Percentiles rank a stretch among this genome's conserved stretches.
These are phyloP conservation scores for Castanospermum australe DNA, from an alignment of 306 rosid species.

Conservation along the genomic window DNA sequence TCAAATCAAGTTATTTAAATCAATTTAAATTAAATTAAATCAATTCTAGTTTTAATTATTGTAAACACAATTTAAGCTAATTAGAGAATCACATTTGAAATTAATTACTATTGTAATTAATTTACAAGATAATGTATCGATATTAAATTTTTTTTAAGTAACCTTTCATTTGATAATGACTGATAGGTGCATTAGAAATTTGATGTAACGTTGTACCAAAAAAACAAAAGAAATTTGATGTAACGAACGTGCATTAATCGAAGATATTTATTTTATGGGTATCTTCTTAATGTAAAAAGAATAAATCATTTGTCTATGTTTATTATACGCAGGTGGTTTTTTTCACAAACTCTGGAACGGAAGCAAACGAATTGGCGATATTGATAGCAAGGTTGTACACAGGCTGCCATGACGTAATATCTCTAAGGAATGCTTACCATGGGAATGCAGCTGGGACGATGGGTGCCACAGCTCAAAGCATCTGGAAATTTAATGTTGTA, in stretches of 20 bases:
- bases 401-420: slow-evolving; percentile 81
- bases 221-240: too few relatives aligned
- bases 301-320: background rate
- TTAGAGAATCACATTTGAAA: background rate
- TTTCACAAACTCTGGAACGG: slow-evolving; percentile 96
- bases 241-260: background rate
- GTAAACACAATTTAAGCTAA: background rate
- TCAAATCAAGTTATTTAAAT: too few relatives aligned
- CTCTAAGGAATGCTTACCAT: slow-evolving; percentile 86
- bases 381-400: slow-evolving; percentile 76
- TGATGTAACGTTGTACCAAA: too few relatives aligned
- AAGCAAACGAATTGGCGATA: slow-evolving; percentile 91
- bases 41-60: too few relatives aligned
- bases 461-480: slow-evolving; percentile 92
- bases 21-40: too few relatives aligned
- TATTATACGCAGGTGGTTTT: slow-evolving; percentile 66
- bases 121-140: background rate
- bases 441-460: slow-evolving; percentile 90
- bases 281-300: background rate
- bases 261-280: background rate
- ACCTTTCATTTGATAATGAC: background rate
- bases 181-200: background rate
- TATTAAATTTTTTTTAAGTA: background rate
- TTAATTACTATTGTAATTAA: background rate
- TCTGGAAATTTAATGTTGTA: slow-evolving; percentile 77